phyloP scores from a whole-genome alignment of 2,329 filamentous ascomycete species.

The Penicillium paneum region DNA sequence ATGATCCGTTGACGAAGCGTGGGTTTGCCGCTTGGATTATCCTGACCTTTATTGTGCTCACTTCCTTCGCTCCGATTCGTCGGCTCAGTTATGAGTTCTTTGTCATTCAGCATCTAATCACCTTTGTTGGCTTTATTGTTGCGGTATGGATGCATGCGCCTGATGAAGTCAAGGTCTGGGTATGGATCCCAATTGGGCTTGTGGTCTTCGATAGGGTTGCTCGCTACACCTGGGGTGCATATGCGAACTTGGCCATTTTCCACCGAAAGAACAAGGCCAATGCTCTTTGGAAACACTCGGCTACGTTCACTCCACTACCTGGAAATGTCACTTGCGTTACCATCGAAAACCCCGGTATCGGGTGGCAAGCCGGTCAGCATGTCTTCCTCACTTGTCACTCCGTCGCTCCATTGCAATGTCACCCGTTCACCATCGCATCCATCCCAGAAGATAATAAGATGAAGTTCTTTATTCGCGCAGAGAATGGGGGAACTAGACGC shows the following conservation, averaged over 20 bases:
- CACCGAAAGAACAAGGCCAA: constrained; percentile 27
- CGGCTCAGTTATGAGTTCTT: constrained; percentile 54
- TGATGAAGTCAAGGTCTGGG: constrained; percentile 41
- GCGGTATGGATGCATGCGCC: constrained; percentile 51
- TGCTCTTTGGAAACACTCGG: constrained; percentile 41
- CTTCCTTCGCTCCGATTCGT: constrained; percentile 51
- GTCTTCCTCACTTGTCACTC: constrained; percentile 59
- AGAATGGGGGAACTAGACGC: constrained; percentile 52
- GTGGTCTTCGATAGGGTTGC: constrained; percentile 46
- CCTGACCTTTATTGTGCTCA: constrained; percentile 51
- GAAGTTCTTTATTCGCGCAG: constrained; percentile 56
- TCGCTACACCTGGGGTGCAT: constrained; percentile 36
- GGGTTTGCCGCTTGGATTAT: constrained; percentile 54
- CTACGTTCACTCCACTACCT: constrained; percentile 50
- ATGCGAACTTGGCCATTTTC: constrained; percentile 44
- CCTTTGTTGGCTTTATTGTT: constrained; percentile 49
- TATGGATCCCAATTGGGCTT: constrained; percentile 50
- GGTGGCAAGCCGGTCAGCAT: constrained; percentile 62
- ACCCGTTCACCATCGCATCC: constrained; percentile 63
- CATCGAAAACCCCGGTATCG: constrained; percentile 53
- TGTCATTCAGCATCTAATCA: constrained; percentile 53
- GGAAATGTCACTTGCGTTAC: constrained; percentile 57
- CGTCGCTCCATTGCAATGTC: constrained; percentile 57
- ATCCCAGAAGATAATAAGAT: constrained; percentile 55
- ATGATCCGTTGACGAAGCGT: constrained; percentile 49